Base-by-base conservation (phyloP, 1,284 basidiomycete species). In the Cryptococcus floricola region DNA sequence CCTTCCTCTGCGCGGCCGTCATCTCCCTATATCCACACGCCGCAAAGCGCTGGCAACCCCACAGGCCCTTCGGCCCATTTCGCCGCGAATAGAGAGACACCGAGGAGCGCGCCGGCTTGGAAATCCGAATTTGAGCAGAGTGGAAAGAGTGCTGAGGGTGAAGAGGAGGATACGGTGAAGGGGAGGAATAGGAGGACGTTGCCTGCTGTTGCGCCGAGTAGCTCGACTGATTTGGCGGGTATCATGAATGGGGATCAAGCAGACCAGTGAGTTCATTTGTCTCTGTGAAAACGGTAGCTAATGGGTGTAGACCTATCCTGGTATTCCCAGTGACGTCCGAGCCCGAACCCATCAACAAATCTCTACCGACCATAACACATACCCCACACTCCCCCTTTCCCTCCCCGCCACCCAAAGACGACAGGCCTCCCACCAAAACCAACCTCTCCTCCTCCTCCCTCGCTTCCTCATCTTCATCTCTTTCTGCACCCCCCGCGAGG, bases 321-420 rank as follows among this genome's bases (percentile, higher is more conserved):
- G 31, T 34, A 34, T 34, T 44, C 7, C 14, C 46, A 14, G 10
- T 37, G 46, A 23, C 31, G 5, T 9, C 9, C 12, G 19, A 39
- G n/a, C 31, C 31, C 31, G 31, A 10, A 34, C 31, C 31, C 31
- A 34, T 34, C 31, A 34, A 34, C 31, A 34, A 34, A 34, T 4
- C 55, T 4, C 54, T 70, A 10, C 68, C 68, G 1, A 64, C 63
- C 23, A 70, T 70, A 25, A 63, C 65, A 52, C 66, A 70, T 47
- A 68, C 68, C n/a, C 62, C 65, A 5, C 25, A 57, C 47, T 62
- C 61, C 1, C 61, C 61, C 25, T 31, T 55, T n/a, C 51, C 62
- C 23, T 59, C 60, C 9, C 60, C 60, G 7, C 41, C 41, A 1
- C 16, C 27, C 7, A 34, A 34, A 34, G 31, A 34, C 31, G 1